These are phyloP conservation scores for Quercus rubra DNA, from an alignment of 306 rosid species.

Conservation along the genomic window DNA sequence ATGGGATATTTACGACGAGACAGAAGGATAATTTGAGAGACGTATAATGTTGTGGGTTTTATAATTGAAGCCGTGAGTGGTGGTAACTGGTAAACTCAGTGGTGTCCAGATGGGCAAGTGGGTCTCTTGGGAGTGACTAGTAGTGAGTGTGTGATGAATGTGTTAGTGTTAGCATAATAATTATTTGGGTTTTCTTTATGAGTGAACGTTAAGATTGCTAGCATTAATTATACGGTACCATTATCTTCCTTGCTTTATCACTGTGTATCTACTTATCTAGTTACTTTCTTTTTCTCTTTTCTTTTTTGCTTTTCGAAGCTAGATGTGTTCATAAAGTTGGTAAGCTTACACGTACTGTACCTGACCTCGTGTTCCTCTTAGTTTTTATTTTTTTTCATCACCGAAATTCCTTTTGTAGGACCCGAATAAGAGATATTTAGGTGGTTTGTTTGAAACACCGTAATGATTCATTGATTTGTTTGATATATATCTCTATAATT, in stretches of 20 bases:
- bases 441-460: too few species aligned
- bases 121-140: neutral
- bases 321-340: neutral
- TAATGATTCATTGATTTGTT: too few species aligned
- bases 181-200: neutral
- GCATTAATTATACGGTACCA: neutral
- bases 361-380: neutral
- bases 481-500: too few species aligned
- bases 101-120: constrained; percentile 1
- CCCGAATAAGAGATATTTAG: too few species aligned
- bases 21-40: neutral
- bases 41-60: neutral
- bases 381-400: neutral
- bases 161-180: neutral
- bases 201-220: constrained; percentile 1
- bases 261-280: neutral
- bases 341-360: neutral
- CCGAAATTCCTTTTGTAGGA: neutral
- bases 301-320: neutral
- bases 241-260: neutral
- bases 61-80: constrained; percentile 13
- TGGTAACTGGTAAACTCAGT: neutral
- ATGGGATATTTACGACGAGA: neutral
- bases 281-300: neutral
- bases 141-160: too few species aligned